Base-by-base conservation (phyloP, 257 asterid species). In the Phtheirospermum japonicum region DNA sequence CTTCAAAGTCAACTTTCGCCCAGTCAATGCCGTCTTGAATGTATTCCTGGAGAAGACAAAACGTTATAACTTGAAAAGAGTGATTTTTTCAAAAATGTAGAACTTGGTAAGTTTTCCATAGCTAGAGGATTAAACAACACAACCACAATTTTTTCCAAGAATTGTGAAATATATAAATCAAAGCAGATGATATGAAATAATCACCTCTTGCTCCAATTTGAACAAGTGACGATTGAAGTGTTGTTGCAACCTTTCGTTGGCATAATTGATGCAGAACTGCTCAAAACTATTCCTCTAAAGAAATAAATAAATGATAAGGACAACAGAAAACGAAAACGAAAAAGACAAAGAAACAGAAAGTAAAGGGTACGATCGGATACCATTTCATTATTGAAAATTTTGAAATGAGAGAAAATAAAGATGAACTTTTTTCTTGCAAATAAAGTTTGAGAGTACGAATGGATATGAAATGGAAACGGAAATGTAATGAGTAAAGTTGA, bases 21-120 rank as follows among this genome's bases (percentile, higher is more conserved):
- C 95, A 88, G 77, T 88, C 96, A 81, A 88, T 88, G 69, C 96
- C 96, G 61, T 88, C 91, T 80, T 81, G 89, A 64, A 85, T 80
- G 58, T 88, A 88, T 77, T 85, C 96, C 95, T 88, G 83, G 42
- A 82, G 48, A 69, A 59, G 34, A 57, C 36, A 54, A 49, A 37
- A 58, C 18, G 56, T 71, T 52, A 60, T 13, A 73, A 68, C 67
- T 54, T 26, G 14, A 56, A 71, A 32, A 42, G 65, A 12, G 26
- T 36, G 28, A 23, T 23, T 23, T 23, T 11, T 57, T 33, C 14
- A 17, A 57, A 16, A 57, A 54, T 50, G 28, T 40, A 51, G 28
- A 57, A 57, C 63, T 57, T 9, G 30, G 48, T 34, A 57, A 34
- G 63, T 36, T 30, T 33, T 17, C 28, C 16, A 32, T n/a, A 14